Evolutionary conservation across 2,329 filamentous ascomycete genomes (phyloP).

Genomic region (Diaporthe aspalathi): DNA sequence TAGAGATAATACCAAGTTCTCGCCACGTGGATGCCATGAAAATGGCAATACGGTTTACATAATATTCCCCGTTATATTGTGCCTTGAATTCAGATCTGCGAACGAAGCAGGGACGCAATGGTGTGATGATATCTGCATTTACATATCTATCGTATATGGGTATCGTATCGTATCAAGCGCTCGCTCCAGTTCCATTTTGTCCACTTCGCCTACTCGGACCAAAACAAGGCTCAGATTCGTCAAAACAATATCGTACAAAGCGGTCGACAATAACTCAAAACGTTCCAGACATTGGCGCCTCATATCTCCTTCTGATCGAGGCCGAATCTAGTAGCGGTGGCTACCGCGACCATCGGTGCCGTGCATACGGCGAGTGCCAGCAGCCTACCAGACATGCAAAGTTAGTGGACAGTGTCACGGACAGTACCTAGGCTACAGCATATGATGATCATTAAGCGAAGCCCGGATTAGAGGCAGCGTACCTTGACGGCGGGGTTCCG

Average conservation of each 20-base stretch:
- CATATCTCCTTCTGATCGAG: neutral
- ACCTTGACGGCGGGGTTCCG: constrained; percentile 78
- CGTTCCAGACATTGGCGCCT: neutral
- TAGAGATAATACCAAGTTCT: neutral
- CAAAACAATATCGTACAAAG: neutral
- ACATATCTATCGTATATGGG: constrained; percentile 25
- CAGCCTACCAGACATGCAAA: constrained; percentile 63
- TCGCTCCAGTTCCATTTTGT: constrained; percentile 11
- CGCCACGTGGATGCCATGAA: neutral
- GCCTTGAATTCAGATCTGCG: neutral
- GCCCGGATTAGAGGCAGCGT: constrained; percentile 38
- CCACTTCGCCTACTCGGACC: constrained; percentile 2
- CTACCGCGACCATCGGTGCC: constrained; percentile 77
- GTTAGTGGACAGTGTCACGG: constrained; percentile 32
- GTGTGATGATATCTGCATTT: constrained; percentile 27
- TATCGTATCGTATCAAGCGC: constrained; percentile 41
- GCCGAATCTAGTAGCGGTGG: constrained; percentile 46
- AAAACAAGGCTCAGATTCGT: neutral
- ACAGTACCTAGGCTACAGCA: too few species aligned
- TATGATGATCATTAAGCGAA: too few species aligned
- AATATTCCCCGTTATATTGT: neutral
- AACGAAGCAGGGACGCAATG: neutral
- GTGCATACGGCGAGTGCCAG: constrained; percentile 78
- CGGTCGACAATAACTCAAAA: neutral
- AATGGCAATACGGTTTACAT: neutral